These are phyloP conservation scores for Acanthochlamys bracteata DNA, from an alignment of 106 monocot genomes.

Conservation along the genomic window DNA sequence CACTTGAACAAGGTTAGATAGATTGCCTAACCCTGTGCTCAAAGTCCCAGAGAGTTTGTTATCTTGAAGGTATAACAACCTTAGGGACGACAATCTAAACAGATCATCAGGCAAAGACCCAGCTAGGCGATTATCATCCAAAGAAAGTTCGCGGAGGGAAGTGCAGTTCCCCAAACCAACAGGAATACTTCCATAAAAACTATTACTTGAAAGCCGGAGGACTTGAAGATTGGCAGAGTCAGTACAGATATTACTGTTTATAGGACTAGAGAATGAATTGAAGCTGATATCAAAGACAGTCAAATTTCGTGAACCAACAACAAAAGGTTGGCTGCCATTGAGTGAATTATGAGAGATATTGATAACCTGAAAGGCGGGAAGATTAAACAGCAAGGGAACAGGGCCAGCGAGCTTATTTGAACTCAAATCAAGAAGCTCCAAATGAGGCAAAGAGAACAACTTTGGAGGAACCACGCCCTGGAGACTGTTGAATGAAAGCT, in stretches of 20 bases:
- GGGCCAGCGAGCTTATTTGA: conserved; percentile 40
- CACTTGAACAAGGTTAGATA: conserved; percentile 46
- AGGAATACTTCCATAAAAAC: conserved; percentile 46
- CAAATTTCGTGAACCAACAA: conserved; percentile 33
- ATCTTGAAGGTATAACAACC: conserved; percentile 24
- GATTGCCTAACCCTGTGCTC: conserved; percentile 40
- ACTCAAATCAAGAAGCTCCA: conserved; percentile 63
- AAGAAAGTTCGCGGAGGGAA: conserved; percentile 41
- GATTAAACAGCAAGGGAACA: conserved; percentile 18
- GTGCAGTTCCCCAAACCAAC: conserved; percentile 63
- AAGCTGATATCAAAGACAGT: conserved; percentile 28
- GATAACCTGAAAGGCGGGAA: conserved; percentile 46
- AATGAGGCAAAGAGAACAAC: conserved; percentile 28
- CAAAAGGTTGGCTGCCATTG: conserved; percentile 47
- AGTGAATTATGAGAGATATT: conserved; percentile 64
- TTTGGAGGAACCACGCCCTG: conserved; percentile 31
- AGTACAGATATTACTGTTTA: conserved; percentile 50
- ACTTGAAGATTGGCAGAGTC: conserved; percentile 21
- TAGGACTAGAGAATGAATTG: conserved; percentile 44
- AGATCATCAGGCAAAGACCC: conserved; percentile 67
- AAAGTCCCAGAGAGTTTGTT: conserved; percentile 39
- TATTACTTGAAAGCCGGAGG: conserved; percentile 49
- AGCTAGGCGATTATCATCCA: conserved; percentile 35
- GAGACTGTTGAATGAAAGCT: conserved; percentile 52
- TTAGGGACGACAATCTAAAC: conserved; percentile 38